Conservation (phyloP, 768 basidiomycete genomes). For the Suillus subaureus region DNA sequence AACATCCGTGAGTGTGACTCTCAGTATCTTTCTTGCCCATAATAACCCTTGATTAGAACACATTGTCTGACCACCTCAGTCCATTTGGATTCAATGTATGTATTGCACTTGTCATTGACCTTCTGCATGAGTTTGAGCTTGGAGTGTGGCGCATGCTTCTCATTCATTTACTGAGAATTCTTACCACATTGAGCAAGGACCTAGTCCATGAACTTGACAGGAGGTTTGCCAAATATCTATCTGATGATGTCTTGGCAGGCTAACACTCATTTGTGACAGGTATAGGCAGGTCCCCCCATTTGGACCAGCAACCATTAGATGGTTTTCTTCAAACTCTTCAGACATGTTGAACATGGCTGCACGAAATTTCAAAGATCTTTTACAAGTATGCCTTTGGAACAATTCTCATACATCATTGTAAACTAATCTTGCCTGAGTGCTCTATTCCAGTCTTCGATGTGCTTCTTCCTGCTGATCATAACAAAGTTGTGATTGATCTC, state of each 20-base stretch:
- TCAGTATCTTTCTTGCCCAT: constrained; percentile 34
- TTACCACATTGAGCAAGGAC: constrained; percentile 31
- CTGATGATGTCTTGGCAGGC: constrained; percentile 38
- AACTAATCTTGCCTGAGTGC: constrained; percentile 19
- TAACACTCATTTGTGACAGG: background rate
- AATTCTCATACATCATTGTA: constrained; percentile 32
- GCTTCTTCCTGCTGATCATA: constrained; percentile 20
- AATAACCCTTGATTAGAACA: constrained; percentile 37
- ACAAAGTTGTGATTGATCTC: constrained; percentile 18
- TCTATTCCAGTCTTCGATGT: constrained; percentile 35
- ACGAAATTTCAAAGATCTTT: background rate
- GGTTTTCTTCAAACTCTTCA: background rate
- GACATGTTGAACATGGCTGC: background rate
- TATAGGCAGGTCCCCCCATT: constrained; percentile 33
- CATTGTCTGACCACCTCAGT: constrained; percentile 28
- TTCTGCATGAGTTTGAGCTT: background rate
- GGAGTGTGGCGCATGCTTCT: constrained; percentile 19
- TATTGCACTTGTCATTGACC: background rate
- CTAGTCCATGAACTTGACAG: constrained; percentile 36
- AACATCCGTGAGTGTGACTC: constrained; percentile 34
- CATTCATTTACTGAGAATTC: constrained; percentile 30
- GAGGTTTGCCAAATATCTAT: constrained; percentile 10
- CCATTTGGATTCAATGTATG: background rate
- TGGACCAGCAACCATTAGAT: background rate
- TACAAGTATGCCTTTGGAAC: background rate